Evolutionary conservation across 1,284 basidiomycete genomes (phyloP), one percentile per base, ranked within the genome.

Genomic region (Microbotryum silenes-acaulis): DNA sequence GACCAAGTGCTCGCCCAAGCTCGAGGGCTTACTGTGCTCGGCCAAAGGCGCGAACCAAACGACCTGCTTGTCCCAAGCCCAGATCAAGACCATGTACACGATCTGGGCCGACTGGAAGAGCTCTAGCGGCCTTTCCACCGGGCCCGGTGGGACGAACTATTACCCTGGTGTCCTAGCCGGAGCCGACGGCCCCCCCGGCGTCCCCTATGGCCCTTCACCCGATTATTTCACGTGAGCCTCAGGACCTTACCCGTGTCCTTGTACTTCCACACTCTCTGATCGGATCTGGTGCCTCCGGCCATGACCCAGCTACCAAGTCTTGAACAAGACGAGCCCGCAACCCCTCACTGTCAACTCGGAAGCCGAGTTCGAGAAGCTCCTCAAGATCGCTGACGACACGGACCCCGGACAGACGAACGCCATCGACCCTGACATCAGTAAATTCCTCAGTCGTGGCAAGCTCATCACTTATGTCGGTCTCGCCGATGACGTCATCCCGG

Each of bases 401-500:
- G 55, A 70, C 48, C 70, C 67, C 1, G 67, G 71, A 1, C 49
- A 55, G 14, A 68, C 65, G 6, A 69, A 62, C 44, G 71, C 71
- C 20, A 62, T 52, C n/a, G 44, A 72, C 29, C 54, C 60, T 14
- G 51, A 72, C 56, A 65, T 72, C 20, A 21, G 42, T 31, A 46
- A 25, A 25, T 72, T 68, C 63, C 60, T 71, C n/a, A 61, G 55
- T 23, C 58, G 59, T n/a, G 70, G 70, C 10, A 71, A 71, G 56
- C 57, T 72, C 4, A 9, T 70, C 0, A 65, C 64, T 4, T 67
- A 63, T 50, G 63, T 68, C n/a, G 69, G 71, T 0, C 31, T 64
- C n/a, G 58, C 68, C 5, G 71, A 71, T 47, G 48, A 45, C 5
- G 54, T 71, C 25, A 69, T 71, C 37, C 70, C 70, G 2, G 59